Conservation (phyloP, 495 filamentous ascomycete genomes). For the Penicillium robsamsonii region DNA sequence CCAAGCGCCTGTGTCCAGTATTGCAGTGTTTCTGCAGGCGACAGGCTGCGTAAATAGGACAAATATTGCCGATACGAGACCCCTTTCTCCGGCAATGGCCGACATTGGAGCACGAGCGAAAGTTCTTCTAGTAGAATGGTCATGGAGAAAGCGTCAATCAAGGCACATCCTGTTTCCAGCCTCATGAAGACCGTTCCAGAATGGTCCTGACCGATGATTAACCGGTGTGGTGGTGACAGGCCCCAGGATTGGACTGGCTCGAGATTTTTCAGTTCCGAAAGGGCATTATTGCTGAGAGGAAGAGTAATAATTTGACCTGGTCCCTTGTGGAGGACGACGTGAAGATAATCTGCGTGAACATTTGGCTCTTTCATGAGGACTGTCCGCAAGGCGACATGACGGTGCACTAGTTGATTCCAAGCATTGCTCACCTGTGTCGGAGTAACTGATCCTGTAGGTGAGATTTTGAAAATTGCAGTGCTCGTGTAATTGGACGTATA, state of each 20-base stretch:
- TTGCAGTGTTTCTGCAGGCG: neutral
- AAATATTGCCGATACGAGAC: neutral
- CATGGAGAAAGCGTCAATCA: constrained; percentile 1
- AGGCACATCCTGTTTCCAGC: neutral
- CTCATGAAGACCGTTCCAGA: neutral
- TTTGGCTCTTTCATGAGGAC: neutral
- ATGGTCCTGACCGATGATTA: neutral
- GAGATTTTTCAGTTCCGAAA: neutral
- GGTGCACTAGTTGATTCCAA: neutral
- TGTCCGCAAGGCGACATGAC: neutral
- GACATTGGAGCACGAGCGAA: neutral
- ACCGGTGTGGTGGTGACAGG: neutral
- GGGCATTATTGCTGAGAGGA: neutral
- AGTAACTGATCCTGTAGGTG: neutral
- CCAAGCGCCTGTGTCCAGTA: neutral
- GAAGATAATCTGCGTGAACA: neutral
- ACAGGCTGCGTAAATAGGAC: neutral
- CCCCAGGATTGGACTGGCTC: neutral
- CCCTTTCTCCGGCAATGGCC: neutral
- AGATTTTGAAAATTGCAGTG: neutral
- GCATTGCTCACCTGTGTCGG: neutral
- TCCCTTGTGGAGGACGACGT: neutral
- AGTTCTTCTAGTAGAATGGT: neutral
- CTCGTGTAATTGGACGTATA: neutral
- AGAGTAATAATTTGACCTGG: neutral